Conservation (phyloP, 2,329 filamentous ascomycete genomes). For the Aurifilum marmelostoma region DNA sequence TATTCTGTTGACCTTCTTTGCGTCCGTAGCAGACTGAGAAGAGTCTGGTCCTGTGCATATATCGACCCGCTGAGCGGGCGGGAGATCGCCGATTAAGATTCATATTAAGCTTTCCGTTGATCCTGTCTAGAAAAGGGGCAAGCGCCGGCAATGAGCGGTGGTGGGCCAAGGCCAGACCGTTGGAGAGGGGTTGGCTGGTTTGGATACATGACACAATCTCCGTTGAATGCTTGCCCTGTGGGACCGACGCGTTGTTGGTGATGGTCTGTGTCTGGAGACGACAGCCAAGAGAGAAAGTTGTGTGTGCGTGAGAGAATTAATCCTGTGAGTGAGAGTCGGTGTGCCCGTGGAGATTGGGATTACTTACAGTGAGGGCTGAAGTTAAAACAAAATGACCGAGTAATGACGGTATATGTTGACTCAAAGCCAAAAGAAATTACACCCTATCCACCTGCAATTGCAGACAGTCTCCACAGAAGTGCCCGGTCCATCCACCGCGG, state of each 20-base stretch:
- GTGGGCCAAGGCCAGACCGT: slow-evolving; percentile 4
- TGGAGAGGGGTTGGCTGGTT: background rate
- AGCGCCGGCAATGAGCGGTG: slow-evolving; percentile 4
- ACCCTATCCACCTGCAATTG: background rate
- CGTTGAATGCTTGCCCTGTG: background rate
- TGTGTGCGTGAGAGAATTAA: background rate
- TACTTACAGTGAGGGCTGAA: background rate
- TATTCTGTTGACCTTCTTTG: background rate
- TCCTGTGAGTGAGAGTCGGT: background rate
- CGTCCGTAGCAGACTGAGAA: background rate
- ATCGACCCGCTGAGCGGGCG: background rate
- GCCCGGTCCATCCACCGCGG: background rate
- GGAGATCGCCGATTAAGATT: slow-evolving; percentile 6
- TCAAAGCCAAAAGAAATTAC: background rate
- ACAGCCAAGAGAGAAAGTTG: background rate
- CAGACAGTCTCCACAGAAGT: too few species aligned
- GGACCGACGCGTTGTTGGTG: background rate
- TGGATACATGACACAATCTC: slow-evolving; percentile 11
- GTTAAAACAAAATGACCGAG: background rate
- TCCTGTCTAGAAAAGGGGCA: slow-evolving; percentile 6
- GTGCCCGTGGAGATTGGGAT: background rate
- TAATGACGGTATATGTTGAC: background rate
- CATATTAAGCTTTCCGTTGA: background rate
- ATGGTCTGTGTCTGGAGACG: background rate
- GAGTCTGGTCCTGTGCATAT: background rate